Evolutionary conservation across 306 rosid species (phyloP).

Genomic region (Cucumis hystrix): DNA sequence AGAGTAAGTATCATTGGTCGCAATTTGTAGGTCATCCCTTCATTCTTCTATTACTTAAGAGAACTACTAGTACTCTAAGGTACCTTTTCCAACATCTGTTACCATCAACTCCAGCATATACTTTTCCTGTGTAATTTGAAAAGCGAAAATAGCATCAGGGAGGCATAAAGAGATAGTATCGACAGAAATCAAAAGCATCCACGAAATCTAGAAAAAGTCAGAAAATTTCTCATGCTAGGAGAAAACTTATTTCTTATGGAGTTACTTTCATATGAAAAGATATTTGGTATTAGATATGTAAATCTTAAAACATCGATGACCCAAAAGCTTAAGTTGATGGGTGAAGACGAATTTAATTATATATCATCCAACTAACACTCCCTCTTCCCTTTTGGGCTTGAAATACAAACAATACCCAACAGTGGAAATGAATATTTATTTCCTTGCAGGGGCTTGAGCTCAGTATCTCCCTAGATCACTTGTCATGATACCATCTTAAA

Average conservation of each 20-base stretch:
- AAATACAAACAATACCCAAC: too few species aligned
- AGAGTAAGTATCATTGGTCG: neutral
- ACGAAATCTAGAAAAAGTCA: neutral
- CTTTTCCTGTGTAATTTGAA: conserved; percentile 43
- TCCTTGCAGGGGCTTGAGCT: too few species aligned
- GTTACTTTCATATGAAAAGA: neutral
- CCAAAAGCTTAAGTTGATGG: too few species aligned
- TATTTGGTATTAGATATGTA: neutral
- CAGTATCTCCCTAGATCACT: too few species aligned
- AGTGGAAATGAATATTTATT: too few species aligned
- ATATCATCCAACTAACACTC: too few species aligned
- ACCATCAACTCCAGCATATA: conserved; percentile 55
- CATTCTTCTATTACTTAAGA: neutral
- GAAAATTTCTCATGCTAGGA: neutral
- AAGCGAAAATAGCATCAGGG: conserved; percentile 14
- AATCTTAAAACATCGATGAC: too few species aligned
- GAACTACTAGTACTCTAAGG: neutral
- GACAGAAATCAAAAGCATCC: neutral
- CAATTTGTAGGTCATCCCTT: neutral
- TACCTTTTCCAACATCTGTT: conserved; percentile 83
- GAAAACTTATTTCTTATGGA: too few species aligned
- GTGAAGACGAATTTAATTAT: too few species aligned
- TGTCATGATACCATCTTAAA: too few species aligned
- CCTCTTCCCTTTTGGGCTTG: too few species aligned
- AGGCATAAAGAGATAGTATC: neutral